Conservation (phyloP, 2,329 filamentous ascomycete species). For the Triangularia verruculosa region DNA sequence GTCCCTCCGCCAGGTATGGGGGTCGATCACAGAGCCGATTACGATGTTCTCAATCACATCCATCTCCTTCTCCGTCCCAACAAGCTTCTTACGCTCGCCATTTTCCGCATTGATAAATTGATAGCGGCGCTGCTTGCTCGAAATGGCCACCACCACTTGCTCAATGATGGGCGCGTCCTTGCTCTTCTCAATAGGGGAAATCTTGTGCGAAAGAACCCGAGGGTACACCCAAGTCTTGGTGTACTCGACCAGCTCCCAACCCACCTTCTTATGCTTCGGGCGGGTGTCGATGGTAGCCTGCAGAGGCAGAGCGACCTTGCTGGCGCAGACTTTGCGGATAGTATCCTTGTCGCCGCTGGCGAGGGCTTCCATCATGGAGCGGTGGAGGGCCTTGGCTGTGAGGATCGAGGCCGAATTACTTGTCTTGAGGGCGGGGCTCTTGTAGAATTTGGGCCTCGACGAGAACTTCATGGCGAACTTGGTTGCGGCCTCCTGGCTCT, state of each 20-base stretch:
- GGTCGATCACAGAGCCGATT: slow-evolving; percentile 48
- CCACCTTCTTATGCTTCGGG: slow-evolving; percentile 41
- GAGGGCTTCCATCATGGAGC: slow-evolving; percentile 58
- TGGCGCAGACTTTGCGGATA: slow-evolving; percentile 53
- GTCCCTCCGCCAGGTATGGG: slow-evolving; percentile 44
- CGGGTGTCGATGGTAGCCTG: slow-evolving; percentile 52
- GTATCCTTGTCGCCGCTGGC: slow-evolving; percentile 54
- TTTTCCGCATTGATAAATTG: slow-evolving; percentile 37
- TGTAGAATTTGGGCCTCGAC: slow-evolving; percentile 45
- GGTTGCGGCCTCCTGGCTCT: slow-evolving; percentile 36
- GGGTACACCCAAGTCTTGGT: slow-evolving; percentile 42
- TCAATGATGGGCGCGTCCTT: slow-evolving; percentile 42
- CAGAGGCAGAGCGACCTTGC: slow-evolving; percentile 51
- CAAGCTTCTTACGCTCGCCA: slow-evolving; percentile 37
- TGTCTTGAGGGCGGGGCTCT: slow-evolving; percentile 44
- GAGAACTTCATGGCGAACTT: slow-evolving; percentile 41
- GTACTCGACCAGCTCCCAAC: slow-evolving; percentile 56
- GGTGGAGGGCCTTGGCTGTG: slow-evolving; percentile 58
- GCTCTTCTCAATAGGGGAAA: slow-evolving; percentile 45
- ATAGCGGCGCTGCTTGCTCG: slow-evolving; percentile 53
- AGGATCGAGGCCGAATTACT: slow-evolving; percentile 43
- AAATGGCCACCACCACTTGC: slow-evolving; percentile 60
- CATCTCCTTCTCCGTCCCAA: slow-evolving; percentile 49
- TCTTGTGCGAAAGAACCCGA: slow-evolving; percentile 54
- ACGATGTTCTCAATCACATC: slow-evolving; percentile 64